A percentile compares a stretch with the other conserved stretches of the same genome.
Evolutionary conservation across 1,284 basidiomycete species (phyloP).

Genomic region (Ustilago xerochloae): DNA sequence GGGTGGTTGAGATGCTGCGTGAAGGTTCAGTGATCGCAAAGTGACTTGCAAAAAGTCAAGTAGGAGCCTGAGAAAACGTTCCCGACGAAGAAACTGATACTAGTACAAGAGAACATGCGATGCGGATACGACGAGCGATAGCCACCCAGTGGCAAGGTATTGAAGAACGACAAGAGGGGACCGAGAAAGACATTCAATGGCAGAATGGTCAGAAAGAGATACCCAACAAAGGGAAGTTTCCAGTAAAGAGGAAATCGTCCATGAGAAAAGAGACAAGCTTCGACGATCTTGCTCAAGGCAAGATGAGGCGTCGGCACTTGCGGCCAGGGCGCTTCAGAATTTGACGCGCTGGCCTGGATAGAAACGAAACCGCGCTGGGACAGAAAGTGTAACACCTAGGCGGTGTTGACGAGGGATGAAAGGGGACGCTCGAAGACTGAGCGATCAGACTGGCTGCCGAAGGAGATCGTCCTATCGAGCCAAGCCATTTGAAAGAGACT

Average conservation of each 20-base stretch:
- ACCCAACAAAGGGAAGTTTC: too few relatives aligned
- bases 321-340: conserved; percentile 53
- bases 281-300: not conserved
- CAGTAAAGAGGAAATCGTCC: not conserved
- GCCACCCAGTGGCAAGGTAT: conserved; percentile 20
- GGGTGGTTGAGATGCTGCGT: too few relatives aligned
- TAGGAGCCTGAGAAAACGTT: not conserved
- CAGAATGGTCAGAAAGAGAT: too few relatives aligned
- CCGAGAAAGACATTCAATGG: too few relatives aligned
- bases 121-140: conserved; percentile 15
- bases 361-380: not conserved
- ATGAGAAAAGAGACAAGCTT: conserved; percentile 21
- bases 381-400: not conserved
- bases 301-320: conserved; percentile 6
- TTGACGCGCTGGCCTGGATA: conserved; percentile 43
- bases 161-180: not conserved
- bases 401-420: not conserved
- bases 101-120: conserved; percentile 33
- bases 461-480: too few relatives aligned
- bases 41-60: conserved; percentile 2
- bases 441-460: too few relatives aligned
- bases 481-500: too few relatives aligned
- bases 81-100: conserved; percentile 2
- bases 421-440: too few relatives aligned
- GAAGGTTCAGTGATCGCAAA: not conserved